A percentile compares a stretch with the other conserved stretches of the same genome.
phyloP scores from a whole-genome alignment of 257 asterid genomes.

The Solanum tacnaense region DNA sequence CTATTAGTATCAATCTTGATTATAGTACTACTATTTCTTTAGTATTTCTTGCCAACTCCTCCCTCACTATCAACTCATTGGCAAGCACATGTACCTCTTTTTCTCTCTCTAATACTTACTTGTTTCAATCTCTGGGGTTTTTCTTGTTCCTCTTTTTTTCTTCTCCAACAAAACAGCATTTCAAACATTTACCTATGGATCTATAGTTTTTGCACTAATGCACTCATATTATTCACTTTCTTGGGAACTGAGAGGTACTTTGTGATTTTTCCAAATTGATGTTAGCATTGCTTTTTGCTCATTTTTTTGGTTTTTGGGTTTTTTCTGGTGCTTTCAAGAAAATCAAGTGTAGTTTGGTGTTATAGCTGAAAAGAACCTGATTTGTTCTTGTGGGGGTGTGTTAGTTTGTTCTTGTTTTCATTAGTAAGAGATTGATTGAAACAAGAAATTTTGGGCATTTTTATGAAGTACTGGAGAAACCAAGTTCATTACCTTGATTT shows the following conservation, averaged over 20 bases:
- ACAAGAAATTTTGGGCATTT: not conserved
- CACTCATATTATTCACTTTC: not conserved
- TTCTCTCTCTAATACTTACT: not conserved
- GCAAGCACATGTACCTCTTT: slow-evolving; percentile 5
- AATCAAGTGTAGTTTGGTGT: not conserved
- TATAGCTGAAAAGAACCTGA: slow-evolving; percentile 3
- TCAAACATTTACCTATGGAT: slow-evolving; percentile 21
- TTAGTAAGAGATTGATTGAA: slow-evolving; percentile 5
- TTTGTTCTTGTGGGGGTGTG: slow-evolving; percentile 28
- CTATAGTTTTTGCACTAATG: slow-evolving; percentile 12
- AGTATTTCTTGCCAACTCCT: slow-evolving; percentile 10
- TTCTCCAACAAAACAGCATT: not conserved
- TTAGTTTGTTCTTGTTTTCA: slow-evolving; percentile 1
- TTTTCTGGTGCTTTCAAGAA: not conserved
- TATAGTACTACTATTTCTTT: not conserved
- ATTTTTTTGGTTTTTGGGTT: not conserved
- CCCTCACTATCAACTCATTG: slow-evolving; percentile 1
- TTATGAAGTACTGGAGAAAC: not conserved
- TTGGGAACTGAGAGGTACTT: not conserved
- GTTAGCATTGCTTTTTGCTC: slow-evolving; percentile 7
- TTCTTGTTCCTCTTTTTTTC: not conserved
- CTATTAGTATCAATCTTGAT: not conserved
- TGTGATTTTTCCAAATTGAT: not conserved
- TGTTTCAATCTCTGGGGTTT: not conserved
- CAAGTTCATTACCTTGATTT: slow-evolving; percentile 9